These are phyloP conservation scores for Jaltomata sinuosa DNA, from an alignment of 257 asterid genomes.

Conservation along the genomic window DNA sequence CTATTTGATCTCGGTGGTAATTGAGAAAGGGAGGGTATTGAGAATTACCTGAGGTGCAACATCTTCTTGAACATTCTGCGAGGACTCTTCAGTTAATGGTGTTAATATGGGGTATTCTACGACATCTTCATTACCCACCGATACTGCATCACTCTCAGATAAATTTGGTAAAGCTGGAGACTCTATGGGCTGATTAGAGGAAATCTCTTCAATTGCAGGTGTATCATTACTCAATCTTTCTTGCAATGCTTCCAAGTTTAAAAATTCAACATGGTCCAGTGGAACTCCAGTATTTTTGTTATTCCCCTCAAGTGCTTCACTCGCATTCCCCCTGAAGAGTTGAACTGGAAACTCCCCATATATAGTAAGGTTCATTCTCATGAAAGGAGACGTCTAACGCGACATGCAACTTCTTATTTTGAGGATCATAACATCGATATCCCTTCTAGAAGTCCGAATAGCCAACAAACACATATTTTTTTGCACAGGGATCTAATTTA, in stretches of 20 bases:
- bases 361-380: background rate
- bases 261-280: background rate
- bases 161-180: too few species aligned
- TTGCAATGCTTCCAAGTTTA: too few species aligned
- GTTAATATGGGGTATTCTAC: background rate
- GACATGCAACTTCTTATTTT: background rate
- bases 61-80: too few species aligned
- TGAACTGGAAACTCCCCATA: too few species aligned
- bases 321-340: background rate
- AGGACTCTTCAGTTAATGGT: too few species aligned
- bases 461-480: too few species aligned
- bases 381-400: background rate
- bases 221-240: too few species aligned
- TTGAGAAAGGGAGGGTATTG: too few species aligned
- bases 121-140: background rate
- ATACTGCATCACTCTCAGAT: background rate
- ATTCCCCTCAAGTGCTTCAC: background rate
- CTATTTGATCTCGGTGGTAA: background rate
- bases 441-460: background rate
- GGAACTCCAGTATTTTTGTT: too few species aligned
- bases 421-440: constrained; percentile 7
- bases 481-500: too few species aligned
- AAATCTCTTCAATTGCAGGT: background rate
- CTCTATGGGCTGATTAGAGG: background rate
- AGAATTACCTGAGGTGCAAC: too few species aligned